Evolutionary conservation across 352 stramenopile genomes (phyloP).

Genomic region (Phytophthora pistaciae): DNA sequence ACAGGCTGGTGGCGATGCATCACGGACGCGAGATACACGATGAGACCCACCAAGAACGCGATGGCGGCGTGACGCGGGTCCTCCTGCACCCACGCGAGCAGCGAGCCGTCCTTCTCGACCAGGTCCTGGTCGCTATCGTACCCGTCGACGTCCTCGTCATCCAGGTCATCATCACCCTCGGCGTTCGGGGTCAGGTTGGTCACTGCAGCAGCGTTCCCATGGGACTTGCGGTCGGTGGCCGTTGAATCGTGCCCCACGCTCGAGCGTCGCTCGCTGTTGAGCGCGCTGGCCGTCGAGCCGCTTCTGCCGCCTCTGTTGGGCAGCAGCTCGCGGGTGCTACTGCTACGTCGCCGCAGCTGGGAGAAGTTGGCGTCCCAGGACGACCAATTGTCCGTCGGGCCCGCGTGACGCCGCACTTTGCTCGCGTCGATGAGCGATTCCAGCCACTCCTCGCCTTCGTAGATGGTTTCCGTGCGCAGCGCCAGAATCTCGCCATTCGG

Average conservation of each 20-base stretch:
- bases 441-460: conserved; percentile 85
- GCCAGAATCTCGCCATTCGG: conserved; percentile 74
- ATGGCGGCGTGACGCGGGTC: conserved; percentile 78
- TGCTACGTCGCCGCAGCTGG: conserved; percentile 44
- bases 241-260: conserved; percentile 21
- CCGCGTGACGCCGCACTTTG: conserved; percentile 45
- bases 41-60: conserved; percentile 53
- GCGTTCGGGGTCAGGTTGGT: conserved; percentile 5
- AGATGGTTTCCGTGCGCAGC: conserved; percentile 79
- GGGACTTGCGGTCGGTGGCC: conserved; percentile 7
- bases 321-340: conserved; percentile 33
- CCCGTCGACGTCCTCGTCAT: conserved; percentile 31
- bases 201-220: neutral
- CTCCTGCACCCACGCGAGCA: conserved; percentile 74
- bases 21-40: conserved; percentile 69
- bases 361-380: conserved; percentile 53
- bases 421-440: conserved; percentile 80
- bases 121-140: conserved; percentile 34
- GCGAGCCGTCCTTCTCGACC: conserved; percentile 69
- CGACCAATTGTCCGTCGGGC: conserved; percentile 23
- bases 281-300: conserved; percentile 22
- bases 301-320: conserved; percentile 23
- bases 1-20: conserved; percentile 33
- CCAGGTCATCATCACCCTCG: conserved; percentile 24
- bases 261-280: conserved; percentile 30